phyloP scores from a whole-genome alignment of 257 asterid species.

The Primulina eburnea region DNA sequence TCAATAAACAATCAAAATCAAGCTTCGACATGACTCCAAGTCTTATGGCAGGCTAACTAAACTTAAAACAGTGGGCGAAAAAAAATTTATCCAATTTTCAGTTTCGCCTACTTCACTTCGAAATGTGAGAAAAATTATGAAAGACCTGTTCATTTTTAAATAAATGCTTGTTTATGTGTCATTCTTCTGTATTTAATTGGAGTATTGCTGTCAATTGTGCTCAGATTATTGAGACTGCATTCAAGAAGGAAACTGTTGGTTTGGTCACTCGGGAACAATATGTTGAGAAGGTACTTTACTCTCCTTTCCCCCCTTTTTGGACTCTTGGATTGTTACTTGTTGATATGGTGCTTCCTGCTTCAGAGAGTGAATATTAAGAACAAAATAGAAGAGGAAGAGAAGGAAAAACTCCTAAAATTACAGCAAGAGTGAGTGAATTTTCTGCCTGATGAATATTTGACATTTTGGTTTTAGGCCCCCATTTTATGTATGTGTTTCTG shows the following conservation, averaged over 20 bases:
- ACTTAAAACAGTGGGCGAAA: background rate
- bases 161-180: conserved; percentile 1
- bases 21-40: background rate
- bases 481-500: background rate
- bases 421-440: conserved; percentile 77
- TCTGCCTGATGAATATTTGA: conserved; percentile 10
- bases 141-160: too few species aligned
- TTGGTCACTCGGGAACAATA: conserved; percentile 92
- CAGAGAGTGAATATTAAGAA: conserved; percentile 90
- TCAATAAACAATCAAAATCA: conserved; percentile 1
- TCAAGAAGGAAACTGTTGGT: conserved; percentile 99
- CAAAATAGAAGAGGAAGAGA: conserved; percentile 95
- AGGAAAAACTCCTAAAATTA: conserved; percentile 93
- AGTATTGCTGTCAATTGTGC: conserved; percentile 10
- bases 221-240: conserved; percentile 93
- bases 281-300: conserved; percentile 74
- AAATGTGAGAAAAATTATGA: too few species aligned
- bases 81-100: background rate
- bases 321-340: background rate
- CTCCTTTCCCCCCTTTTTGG: background rate
- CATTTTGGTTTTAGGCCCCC: background rate
- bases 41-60: background rate
- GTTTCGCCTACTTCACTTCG: too few species aligned
- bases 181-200: conserved; percentile 9
- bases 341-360: conserved; percentile 16